Base-by-base conservation (phyloP, 1,284 basidiomycete genomes). In the Apiotrichum porosum region DNA sequence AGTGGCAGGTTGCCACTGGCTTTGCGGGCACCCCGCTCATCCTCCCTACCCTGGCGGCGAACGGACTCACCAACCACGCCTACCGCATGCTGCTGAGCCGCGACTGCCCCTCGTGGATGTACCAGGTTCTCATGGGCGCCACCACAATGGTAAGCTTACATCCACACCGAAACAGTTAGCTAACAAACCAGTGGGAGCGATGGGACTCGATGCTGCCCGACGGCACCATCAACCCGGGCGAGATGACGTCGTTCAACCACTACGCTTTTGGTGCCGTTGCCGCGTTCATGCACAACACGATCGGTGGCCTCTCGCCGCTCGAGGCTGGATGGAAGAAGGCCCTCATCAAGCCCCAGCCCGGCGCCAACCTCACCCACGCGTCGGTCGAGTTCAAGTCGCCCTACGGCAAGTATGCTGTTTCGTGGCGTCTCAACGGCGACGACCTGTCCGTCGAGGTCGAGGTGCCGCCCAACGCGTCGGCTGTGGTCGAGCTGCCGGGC, bases 231-330 rank as follows among this genome's bases (percentile, higher is more conserved):
- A 68, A 68, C 44, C 60, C 60, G 1, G 50, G 50, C 17, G 57
- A 69, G 38, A 72, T 72, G 70, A 72, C 70, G 0, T 61, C 57
- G 1, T 69, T 72, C 56, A 72, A 72, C 51, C 70, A 72, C 39
- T 72, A 69, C 49, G 68, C 70, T 4, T 52, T 72, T 8, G 70
- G 70, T 4, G 43, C 63, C 9, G 67, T 69, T 15, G 67, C 65
- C 0, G 30, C 44, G 3, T 71, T 69, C 50, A 44, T 72, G 54
- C 65, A 72, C 50, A 19, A 18, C 6, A 49, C 41, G 13, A 51
- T 71, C 17, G 70, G 63, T 12, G 70, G 70, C 30, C 47, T 72
- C 3, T 31, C 55, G 2, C 54, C 62, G 0, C 22, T 55, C 22
- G 30, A 39, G 9, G 53, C 61, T 2, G 68, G 70, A 10, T 72